Evolutionary conservation across 371 early-diverging fungal species (phyloP).

Genomic region (Capillidium heterosporum): DNA sequence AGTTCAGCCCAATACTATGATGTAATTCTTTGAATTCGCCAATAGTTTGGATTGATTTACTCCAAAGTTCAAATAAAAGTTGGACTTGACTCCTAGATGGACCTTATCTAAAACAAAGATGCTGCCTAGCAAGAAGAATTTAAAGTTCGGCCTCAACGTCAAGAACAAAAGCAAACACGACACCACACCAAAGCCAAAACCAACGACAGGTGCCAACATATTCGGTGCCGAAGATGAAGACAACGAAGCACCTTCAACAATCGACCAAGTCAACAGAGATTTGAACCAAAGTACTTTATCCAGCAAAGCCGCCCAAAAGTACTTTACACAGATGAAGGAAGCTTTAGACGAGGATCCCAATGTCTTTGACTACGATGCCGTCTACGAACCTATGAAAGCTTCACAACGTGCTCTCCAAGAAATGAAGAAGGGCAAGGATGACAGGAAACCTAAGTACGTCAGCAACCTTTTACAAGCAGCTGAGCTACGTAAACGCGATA

Average conservation of each 20-base stretch:
- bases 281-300: background rate
- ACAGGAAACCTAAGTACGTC: constrained; percentile 54
- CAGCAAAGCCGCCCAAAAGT: background rate
- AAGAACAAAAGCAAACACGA: background rate
- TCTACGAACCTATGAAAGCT: constrained; percentile 67
- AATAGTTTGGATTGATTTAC: background rate
- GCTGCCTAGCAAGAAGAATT: background rate
- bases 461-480: constrained; percentile 49
- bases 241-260: background rate
- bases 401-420: constrained; percentile 24
- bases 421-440: constrained; percentile 17
- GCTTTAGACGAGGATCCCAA: constrained; percentile 65
- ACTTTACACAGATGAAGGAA: constrained; percentile 26
- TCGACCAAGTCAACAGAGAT: background rate
- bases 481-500: constrained; percentile 64
- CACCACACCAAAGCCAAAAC: background rate
- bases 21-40: background rate
- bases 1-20: background rate
- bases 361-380: constrained; percentile 79
- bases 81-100: background rate
- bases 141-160: constrained; percentile 7
- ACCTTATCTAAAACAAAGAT: background rate
- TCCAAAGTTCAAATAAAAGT: background rate
- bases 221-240: constrained; percentile 5
- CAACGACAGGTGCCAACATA: background rate